Evolutionary conservation across 768 basidiomycete genomes (phyloP).

Genomic region (Boletus rex-veris): DNA sequence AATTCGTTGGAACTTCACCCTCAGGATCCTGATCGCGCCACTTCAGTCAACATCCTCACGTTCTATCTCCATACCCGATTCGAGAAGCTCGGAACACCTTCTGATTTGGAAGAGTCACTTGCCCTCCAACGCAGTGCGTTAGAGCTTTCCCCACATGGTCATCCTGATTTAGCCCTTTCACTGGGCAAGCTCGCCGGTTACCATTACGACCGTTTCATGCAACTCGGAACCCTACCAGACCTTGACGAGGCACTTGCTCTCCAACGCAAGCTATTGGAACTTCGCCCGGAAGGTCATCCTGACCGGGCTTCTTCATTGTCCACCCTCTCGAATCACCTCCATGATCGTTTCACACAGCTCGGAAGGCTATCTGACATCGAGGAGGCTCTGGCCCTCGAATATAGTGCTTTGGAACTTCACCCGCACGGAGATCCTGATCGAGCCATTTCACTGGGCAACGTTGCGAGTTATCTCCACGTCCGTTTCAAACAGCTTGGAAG

Average conservation of each 20-base stretch:
- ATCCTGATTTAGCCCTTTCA: background rate
- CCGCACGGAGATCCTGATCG: background rate
- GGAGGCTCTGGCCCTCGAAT: background rate
- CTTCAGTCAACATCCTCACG: background rate
- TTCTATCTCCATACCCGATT: background rate
- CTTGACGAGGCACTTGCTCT: background rate
- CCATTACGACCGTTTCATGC: background rate
- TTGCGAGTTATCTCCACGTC: background rate
- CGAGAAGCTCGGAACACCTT: background rate
- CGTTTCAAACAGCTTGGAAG: background rate
- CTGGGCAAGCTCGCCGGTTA: background rate
- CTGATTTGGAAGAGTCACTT: background rate
- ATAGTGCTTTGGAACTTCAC: background rate
- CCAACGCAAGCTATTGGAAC: background rate
- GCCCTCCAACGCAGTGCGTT: background rate
- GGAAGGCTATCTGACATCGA: background rate
- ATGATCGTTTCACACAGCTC: background rate
- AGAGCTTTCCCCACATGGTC: too few species aligned
- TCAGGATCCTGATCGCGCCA: background rate
- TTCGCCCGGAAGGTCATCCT: background rate
- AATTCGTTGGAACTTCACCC: background rate
- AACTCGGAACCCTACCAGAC: background rate
- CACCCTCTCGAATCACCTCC: background rate
- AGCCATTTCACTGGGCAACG: background rate
- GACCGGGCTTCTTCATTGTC: background rate